These are phyloP conservation scores for Aspergillus sergii DNA, from an alignment of 2,329 filamentous ascomycete species.

Conservation along the genomic window DNA sequence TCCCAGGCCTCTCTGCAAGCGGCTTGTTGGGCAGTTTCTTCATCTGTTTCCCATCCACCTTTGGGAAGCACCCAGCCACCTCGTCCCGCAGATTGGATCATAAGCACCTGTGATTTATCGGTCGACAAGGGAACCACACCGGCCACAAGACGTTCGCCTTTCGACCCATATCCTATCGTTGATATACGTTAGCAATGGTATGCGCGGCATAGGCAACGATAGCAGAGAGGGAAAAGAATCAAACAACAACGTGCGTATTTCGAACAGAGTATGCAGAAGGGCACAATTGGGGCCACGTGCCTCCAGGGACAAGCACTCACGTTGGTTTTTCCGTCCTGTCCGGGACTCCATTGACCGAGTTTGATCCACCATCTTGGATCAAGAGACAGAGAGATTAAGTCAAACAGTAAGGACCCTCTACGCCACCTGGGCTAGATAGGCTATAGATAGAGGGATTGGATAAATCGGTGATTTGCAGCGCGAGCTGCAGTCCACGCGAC, in stretches of 20 bases:
- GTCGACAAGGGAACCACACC: slow-evolving; percentile 87
- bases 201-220: neutral
- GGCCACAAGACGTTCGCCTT: slow-evolving; percentile 92
- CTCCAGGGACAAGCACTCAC: slow-evolving; percentile 38
- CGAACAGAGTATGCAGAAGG: neutral
- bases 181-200: slow-evolving; percentile 23
- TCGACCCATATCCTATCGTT: slow-evolving; percentile 77
- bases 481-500: slow-evolving; percentile 17
- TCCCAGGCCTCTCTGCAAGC: slow-evolving; percentile 93
- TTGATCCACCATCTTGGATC: slow-evolving; percentile 42
- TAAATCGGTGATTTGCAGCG: slow-evolving; percentile 10
- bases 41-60: slow-evolving; percentile 95
- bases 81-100: slow-evolving; percentile 89
- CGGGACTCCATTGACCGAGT: slow-evolving; percentile 51
- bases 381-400: slow-evolving; percentile 13
- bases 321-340: slow-evolving; percentile 52
- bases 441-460: slow-evolving; percentile 10
- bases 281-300: slow-evolving; percentile 25
- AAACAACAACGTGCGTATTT: neutral
- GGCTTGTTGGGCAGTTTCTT: slow-evolving; percentile 82
- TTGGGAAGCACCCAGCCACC: slow-evolving; percentile 97
- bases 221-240: neutral
- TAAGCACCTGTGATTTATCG: slow-evolving; percentile 84
- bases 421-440: neutral
- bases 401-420: slow-evolving; percentile 12